A percentile compares a stretch with the other conserved stretches of the same genome.
Conservation (phyloP, 345 rosid species). For the Gossypium australe region DNA sequence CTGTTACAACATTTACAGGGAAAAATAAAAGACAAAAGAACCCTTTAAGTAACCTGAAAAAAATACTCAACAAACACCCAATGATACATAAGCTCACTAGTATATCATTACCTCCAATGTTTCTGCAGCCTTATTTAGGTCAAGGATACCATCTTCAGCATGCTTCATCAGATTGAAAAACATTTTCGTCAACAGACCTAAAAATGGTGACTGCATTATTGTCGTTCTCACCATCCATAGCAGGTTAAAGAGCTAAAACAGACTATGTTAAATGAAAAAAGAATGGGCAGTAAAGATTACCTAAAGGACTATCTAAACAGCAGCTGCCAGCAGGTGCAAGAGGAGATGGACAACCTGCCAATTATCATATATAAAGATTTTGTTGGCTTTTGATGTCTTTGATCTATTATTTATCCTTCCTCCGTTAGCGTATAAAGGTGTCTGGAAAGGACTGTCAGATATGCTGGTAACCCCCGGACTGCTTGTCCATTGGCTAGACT, state of each 20-base stretch:
- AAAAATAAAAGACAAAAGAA: neutral
- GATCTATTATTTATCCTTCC: constrained; percentile 53
- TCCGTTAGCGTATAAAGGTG: constrained; percentile 53
- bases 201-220: too few species aligned
- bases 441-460: too few species aligned
- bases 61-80: neutral
- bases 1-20: too few species aligned
- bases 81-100: neutral
- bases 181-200: too few species aligned
- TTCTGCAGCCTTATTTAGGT: constrained; percentile 89
- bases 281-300: too few species aligned
- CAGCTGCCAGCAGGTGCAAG: too few species aligned
- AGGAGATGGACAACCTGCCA: too few species aligned
- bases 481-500: constrained; percentile 35
- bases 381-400: constrained; percentile 51
- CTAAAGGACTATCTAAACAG: too few species aligned
- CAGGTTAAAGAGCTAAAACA: too few species aligned
- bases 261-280: too few species aligned
- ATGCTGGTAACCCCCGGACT: constrained; percentile 37
- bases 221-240: too few species aligned
- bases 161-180: constrained; percentile 74
- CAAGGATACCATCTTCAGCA: constrained; percentile 85
- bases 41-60: neutral
- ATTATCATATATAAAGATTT: constrained; percentile 14
- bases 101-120: constrained; percentile 58